Percentiles rank a stretch among this genome's conserved stretches.
phyloP scores from a whole-genome alignment of 306 rosid genomes.

The Delonix regia region DNA sequence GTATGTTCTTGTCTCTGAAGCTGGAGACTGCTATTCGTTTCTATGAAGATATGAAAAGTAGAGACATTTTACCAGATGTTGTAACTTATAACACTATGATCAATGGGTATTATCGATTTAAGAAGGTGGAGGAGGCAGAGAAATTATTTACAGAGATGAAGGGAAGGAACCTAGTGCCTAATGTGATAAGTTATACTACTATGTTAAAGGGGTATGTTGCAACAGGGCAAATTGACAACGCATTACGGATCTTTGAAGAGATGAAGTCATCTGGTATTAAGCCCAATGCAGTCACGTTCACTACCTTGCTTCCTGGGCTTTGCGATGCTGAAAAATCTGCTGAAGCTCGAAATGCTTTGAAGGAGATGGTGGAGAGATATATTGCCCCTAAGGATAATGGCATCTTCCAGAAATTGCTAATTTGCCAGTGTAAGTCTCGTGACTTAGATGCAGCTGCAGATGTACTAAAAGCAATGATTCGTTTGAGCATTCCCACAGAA shows the following conservation, averaged over 20 bases:
- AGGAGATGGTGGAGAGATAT: constrained; percentile 76
- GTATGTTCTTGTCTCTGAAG: constrained; percentile 78
- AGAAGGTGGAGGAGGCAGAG: constrained; percentile 80
- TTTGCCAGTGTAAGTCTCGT: constrained; percentile 68
- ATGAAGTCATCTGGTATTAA: constrained; percentile 72
- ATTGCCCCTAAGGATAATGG: constrained; percentile 80
- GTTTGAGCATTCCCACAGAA: constrained; percentile 84
- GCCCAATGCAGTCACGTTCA: constrained; percentile 76
- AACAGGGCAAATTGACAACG: constrained; percentile 64
- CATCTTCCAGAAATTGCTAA: constrained; percentile 60
- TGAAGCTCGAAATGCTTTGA: constrained; percentile 59
- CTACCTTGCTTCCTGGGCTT: constrained; percentile 79
- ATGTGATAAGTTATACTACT: constrained; percentile 82
- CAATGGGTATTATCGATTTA: constrained; percentile 77
- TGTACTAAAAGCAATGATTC: constrained; percentile 76
- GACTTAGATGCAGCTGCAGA: constrained; percentile 80
- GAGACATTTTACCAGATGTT: constrained; percentile 62
- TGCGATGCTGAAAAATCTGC: constrained; percentile 67
- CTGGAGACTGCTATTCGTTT: constrained; percentile 86
- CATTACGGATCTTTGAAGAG: constrained; percentile 59
- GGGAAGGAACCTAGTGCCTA: constrained; percentile 64
- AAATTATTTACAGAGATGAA: constrained; percentile 79
- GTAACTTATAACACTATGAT: constrained; percentile 88
- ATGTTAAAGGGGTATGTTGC: constrained; percentile 81
- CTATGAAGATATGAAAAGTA: constrained; percentile 73